Conservation (phyloP, 2,329 filamentous ascomycete species). For the Xylariales sp. region DNA sequence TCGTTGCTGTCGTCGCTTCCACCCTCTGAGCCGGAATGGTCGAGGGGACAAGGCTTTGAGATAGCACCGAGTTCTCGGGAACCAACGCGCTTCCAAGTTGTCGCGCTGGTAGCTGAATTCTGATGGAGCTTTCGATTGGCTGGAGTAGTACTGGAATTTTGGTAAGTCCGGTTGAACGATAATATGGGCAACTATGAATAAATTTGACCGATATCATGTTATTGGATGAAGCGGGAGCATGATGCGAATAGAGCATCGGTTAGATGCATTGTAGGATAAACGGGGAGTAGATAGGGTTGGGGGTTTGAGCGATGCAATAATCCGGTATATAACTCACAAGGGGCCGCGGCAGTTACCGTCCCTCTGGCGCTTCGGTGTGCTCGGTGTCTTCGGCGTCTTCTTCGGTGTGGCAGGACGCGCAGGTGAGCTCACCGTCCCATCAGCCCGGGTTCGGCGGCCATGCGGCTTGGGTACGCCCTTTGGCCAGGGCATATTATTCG, state of each 20-base stretch:
- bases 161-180: neutral
- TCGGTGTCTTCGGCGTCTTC: neutral
- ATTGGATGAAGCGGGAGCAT: neutral
- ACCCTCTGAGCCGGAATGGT: neutral
- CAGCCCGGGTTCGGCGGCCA: neutral
- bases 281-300: too few species aligned
- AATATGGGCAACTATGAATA: neutral
- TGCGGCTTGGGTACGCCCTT: neutral
- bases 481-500: constrained; percentile 1
- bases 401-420: neutral
- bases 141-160: constrained; percentile 5
- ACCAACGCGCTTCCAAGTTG: constrained; percentile 1
- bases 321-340: too few species aligned
- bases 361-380: too few species aligned
- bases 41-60: neutral
- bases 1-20: neutral
- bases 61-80: neutral
- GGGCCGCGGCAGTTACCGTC: too few species aligned
- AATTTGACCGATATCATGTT: too few species aligned
- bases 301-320: neutral
- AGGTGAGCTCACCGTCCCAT: neutral
- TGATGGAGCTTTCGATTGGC: neutral
- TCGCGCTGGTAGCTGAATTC: neutral
- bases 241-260: neutral
- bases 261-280: too few species aligned